Evolutionary conservation across 495 filamentous ascomycete genomes (phyloP).

Genomic region (Aspergillus baeticus): DNA sequence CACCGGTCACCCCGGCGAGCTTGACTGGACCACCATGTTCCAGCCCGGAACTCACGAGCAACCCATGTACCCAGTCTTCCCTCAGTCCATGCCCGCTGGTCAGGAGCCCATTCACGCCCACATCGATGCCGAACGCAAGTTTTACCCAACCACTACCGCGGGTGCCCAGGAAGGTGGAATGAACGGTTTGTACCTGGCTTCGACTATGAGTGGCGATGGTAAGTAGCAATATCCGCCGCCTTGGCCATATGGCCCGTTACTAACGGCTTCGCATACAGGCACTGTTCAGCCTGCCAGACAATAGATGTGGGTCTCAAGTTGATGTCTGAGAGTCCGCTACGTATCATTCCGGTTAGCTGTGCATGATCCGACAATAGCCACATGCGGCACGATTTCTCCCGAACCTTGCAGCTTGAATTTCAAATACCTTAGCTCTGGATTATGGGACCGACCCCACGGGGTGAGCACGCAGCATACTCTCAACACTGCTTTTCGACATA

Average conservation of each 20-base stretch:
- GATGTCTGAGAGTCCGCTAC: constrained; percentile 7
- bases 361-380: neutral
- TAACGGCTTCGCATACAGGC: constrained; percentile 22
- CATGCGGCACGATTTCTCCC: neutral
- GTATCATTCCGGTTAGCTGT: constrained; percentile 1
- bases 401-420: neutral
- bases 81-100: constrained; percentile 49
- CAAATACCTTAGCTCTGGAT: neutral
- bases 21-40: constrained; percentile 75
- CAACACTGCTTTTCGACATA: constrained; percentile 3
- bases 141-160: constrained; percentile 43
- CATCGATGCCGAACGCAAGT: constrained; percentile 47
- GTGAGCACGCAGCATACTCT: neutral
- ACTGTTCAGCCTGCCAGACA: constrained; percentile 47
- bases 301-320: constrained; percentile 24
- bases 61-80: constrained; percentile 59
- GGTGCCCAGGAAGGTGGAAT: constrained; percentile 43
- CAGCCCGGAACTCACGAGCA: constrained; percentile 63
- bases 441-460: neutral
- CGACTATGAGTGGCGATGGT: constrained; percentile 50
- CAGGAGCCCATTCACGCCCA: constrained; percentile 47
- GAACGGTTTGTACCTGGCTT: constrained; percentile 48
- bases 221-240: constrained; percentile 16
- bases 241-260: neutral
- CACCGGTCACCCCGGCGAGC: constrained; percentile 41